Percentiles rank a stretch among this genome's conserved stretches.
Evolutionary conservation across 2,329 filamentous ascomycete genomes (phyloP).

Genomic region (Pseudogymnoascus sp.): DNA sequence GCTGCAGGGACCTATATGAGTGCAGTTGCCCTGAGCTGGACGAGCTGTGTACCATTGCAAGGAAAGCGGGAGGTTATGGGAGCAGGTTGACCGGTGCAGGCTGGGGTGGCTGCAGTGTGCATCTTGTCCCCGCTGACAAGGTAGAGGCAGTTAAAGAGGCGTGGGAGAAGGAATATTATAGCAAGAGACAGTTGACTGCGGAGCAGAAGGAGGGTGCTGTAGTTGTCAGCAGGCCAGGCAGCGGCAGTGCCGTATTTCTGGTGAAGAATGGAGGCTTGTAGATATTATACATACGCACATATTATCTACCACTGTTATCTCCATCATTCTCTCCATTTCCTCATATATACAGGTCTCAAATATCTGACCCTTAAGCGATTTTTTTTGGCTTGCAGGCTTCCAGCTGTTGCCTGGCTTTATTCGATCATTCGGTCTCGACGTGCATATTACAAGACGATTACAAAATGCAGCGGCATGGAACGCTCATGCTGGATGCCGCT

Average conservation of each 20-base stretch:
- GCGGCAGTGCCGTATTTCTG: conserved; percentile 53
- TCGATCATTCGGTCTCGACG: neutral
- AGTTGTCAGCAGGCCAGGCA: conserved; percentile 79
- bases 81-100: conserved; percentile 85
- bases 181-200: conserved; percentile 48
- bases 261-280: conserved; percentile 21
- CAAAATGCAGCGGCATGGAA: neutral
- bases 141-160: conserved; percentile 69
- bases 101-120: conserved; percentile 94
- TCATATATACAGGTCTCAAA: no score
- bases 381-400: neutral
- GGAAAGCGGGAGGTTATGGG: conserved; percentile 70
- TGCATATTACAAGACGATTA: neutral
- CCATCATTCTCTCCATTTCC: neutral
- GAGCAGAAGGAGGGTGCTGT: conserved; percentile 73
- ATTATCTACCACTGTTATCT: neutral
- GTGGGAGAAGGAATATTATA: conserved; percentile 75
- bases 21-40: conserved; percentile 93
- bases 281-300: conserved; percentile 1
- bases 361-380: neutral
- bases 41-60: conserved; percentile 71
- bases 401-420: neutral
- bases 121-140: conserved; percentile 77
- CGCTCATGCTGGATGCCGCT: neutral
- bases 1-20: conserved; percentile 79